Conservation (phyloP, 2,329 filamentous ascomycete species). For the Colletotrichum navitas region DNA sequence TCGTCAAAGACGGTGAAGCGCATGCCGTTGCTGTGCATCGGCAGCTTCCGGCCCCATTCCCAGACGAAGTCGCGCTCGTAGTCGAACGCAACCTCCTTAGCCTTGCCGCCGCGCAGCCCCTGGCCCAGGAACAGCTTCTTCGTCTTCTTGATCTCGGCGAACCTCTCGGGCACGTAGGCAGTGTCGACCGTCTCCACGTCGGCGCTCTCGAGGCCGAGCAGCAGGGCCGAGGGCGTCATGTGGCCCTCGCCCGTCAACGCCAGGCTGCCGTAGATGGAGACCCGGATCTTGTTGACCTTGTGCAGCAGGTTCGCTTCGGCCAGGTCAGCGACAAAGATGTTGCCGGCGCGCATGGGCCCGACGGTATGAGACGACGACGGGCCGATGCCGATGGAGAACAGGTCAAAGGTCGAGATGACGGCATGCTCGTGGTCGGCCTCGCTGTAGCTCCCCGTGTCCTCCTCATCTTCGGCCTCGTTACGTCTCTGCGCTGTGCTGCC, state of each 20-base stretch:
- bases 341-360: slow-evolving; percentile 64
- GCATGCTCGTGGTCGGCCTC: slow-evolving; percentile 64
- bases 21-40: slow-evolving; percentile 66
- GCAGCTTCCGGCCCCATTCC: slow-evolving; percentile 66
- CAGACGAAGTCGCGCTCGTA: slow-evolving; percentile 63
- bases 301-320: slow-evolving; percentile 59
- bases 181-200: slow-evolving; percentile 64
- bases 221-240: slow-evolving; percentile 64
- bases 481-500: slow-evolving; percentile 28
- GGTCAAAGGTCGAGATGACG: slow-evolving; percentile 65
- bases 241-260: slow-evolving; percentile 65
- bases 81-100: slow-evolving; percentile 62
- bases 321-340: slow-evolving; percentile 64
- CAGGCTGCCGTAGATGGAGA: slow-evolving; percentile 63
- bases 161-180: slow-evolving; percentile 60
- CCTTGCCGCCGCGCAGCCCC: slow-evolving; percentile 54
- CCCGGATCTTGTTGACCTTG: slow-evolving; percentile 60
- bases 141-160: slow-evolving; percentile 59
- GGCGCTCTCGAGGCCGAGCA: slow-evolving; percentile 63
- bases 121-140: slow-evolving; percentile 60
- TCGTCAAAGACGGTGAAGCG: slow-evolving; percentile 63
- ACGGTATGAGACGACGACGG: slow-evolving; percentile 66
- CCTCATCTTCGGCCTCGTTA: slow-evolving; percentile 48
- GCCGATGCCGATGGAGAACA: slow-evolving; percentile 65
- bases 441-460: slow-evolving; percentile 58